A percentile compares a stretch with the other conserved stretches of the same genome.
phyloP scores from a whole-genome alignment of 2,329 filamentous ascomycete species.

The Nemania abortiva region DNA sequence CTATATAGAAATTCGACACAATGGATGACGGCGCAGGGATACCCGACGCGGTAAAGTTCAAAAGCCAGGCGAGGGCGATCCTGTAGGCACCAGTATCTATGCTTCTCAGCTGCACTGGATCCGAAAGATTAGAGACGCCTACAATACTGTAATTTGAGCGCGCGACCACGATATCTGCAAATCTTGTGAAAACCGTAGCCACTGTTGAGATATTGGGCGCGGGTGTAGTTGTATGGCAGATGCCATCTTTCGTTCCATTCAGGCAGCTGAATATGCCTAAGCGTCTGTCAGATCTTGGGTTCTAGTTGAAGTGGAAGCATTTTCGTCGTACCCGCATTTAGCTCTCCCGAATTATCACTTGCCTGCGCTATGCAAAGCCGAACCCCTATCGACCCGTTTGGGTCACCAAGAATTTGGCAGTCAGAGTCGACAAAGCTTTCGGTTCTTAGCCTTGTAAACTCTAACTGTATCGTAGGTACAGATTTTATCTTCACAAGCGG shows the following conservation, averaged over 20 bases:
- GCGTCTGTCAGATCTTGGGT: no score
- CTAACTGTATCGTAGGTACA: neutral
- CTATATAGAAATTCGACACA: neutral
- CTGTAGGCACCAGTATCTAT: neutral
- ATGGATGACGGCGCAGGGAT: slow-evolving; percentile 10
- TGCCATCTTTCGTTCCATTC: no score
- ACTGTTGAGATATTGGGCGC: no score
- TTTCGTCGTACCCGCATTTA: no score
- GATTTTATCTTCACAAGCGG: neutral
- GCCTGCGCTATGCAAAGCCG: neutral
- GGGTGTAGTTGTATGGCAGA: no score
- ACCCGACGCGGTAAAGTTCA: neutral
- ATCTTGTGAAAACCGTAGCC: no score
- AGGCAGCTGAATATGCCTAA: no score
- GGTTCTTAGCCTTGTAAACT: neutral
- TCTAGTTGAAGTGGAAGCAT: no score
- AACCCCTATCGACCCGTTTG: neutral
- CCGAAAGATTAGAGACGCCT: no score
- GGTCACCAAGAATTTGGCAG: neutral
- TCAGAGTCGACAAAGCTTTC: neutral
- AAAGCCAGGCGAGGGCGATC: neutral
- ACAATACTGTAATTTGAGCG: no score
- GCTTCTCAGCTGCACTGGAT: no score
- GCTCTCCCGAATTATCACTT: neutral
- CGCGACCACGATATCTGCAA: no score